phyloP scores from a whole-genome alignment of 495 filamentous ascomycete species.

The Clohesyomyces aquaticus region DNA sequence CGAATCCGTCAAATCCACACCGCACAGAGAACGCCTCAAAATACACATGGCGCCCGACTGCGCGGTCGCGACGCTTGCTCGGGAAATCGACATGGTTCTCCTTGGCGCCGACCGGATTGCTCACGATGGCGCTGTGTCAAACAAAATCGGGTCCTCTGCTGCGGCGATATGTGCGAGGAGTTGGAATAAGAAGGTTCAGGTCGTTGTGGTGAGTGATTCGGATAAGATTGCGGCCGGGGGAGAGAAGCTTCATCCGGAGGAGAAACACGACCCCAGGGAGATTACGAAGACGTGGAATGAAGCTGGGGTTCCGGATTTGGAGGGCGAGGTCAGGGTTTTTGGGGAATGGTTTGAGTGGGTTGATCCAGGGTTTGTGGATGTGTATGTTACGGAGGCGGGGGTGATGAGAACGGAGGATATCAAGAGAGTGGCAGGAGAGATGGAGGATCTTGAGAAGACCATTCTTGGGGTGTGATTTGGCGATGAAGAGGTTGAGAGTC shows the following conservation, averaged over 20 bases:
- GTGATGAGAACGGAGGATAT: constrained; percentile 44
- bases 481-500: no score
- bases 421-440: constrained; percentile 20
- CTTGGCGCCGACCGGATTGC: constrained; percentile 67
- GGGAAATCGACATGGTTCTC: constrained; percentile 56
- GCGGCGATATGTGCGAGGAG: constrained; percentile 55
- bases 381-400: constrained; percentile 60
- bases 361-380: constrained; percentile 55
- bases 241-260: constrained; percentile 41
- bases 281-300: not conserved
- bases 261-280: constrained; percentile 47
- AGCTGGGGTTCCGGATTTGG: constrained; percentile 14
- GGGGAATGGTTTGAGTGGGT: constrained; percentile 73
- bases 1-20: constrained; percentile 29
- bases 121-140: constrained; percentile 58
- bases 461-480: not conserved
- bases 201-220: constrained; percentile 58
- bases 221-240: constrained; percentile 62
- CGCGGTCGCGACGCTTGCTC: constrained; percentile 57
- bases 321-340: constrained; percentile 48
- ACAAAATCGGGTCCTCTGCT: constrained; percentile 67
- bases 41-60: constrained; percentile 64
- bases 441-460: not conserved
- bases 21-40: constrained; percentile 30
- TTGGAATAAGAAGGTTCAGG: constrained; percentile 49